A percentile compares a stretch with the other conserved stretches of the same genome.
Evolutionary conservation across 2,329 filamentous ascomycete species (phyloP).

Genomic region (Fusarium camptoceras): DNA sequence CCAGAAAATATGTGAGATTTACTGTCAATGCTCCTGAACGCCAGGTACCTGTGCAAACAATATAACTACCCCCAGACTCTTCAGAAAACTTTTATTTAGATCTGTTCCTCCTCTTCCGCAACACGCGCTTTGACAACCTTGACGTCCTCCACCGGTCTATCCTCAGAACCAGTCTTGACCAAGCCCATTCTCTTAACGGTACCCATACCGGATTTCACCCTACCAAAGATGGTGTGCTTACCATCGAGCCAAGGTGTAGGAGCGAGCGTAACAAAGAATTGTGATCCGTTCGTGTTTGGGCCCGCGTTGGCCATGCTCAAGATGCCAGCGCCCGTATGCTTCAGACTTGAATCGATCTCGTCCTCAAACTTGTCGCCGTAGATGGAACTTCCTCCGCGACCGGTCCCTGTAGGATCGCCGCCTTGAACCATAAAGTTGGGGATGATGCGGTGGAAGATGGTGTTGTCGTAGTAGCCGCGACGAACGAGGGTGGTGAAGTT

Average conservation of each 20-base stretch:
- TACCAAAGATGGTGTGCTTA: constrained; percentile 96
- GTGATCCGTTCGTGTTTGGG: constrained; percentile 91
- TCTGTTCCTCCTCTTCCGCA: constrained; percentile 66
- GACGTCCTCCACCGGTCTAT: constrained; percentile 84
- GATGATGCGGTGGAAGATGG: constrained; percentile 94
- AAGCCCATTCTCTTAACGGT: constrained; percentile 90
- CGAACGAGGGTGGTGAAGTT: constrained; percentile 86
- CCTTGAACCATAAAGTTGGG: constrained; percentile 96
- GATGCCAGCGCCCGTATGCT: constrained; percentile 94
- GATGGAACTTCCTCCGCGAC: constrained; percentile 87
- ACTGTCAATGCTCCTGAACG: constrained; percentile 35
- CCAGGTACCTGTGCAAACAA: constrained; percentile 27
- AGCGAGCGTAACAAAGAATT: constrained; percentile 96
- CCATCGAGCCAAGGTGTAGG: constrained; percentile 97
- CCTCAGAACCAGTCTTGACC: constrained; percentile 84
- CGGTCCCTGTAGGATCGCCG: constrained; percentile 93
- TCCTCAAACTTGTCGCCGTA: constrained; percentile 95
- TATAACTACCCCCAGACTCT: constrained; percentile 3
- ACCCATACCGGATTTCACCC: constrained; percentile 84
- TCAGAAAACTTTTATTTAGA: constrained; percentile 12
- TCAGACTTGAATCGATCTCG: constrained; percentile 82
- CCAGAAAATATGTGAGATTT: constrained; percentile 3
- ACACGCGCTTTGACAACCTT: constrained; percentile 81
- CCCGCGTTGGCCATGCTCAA: constrained; percentile 97
- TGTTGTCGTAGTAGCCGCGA: constrained; percentile 88